Conservation (phyloP, 2,329 filamentous ascomycete species). For the Ophiostoma piceae region DNA sequence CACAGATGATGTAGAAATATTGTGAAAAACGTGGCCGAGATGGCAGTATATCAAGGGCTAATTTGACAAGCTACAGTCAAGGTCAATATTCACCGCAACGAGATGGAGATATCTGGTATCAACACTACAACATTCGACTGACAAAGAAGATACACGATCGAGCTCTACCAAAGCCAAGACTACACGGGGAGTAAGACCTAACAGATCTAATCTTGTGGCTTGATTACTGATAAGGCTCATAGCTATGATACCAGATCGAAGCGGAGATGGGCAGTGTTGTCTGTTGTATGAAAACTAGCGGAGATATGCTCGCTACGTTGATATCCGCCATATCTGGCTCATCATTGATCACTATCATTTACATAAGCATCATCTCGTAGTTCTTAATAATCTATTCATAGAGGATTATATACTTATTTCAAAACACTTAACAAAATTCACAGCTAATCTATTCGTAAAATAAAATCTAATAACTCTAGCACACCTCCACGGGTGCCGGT, state of each 20-base stretch:
- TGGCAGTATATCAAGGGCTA: not conserved
- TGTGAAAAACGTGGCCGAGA: not conserved
- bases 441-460: not conserved
- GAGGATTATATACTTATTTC: no score
- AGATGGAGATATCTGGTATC: not conserved
- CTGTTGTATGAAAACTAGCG: not conserved
- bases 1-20: not conserved
- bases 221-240: not conserved
- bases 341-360: not conserved
- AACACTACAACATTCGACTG: not conserved
- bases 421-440: not conserved
- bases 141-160: not conserved
- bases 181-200: not conserved
- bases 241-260: not conserved
- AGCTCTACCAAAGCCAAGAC: not conserved
- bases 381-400: not conserved
- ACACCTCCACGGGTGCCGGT: not conserved
- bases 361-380: not conserved
- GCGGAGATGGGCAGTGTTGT: not conserved
- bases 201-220: not conserved
- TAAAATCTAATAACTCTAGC: not conserved
- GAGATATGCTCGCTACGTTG: not conserved
- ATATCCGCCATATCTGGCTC: not conserved
- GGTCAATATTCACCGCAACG: no score
- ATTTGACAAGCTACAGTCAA: not conserved